phyloP scores from a whole-genome alignment of 148 eudicot genomes.

The Chenopodium berlandieri region DNA sequence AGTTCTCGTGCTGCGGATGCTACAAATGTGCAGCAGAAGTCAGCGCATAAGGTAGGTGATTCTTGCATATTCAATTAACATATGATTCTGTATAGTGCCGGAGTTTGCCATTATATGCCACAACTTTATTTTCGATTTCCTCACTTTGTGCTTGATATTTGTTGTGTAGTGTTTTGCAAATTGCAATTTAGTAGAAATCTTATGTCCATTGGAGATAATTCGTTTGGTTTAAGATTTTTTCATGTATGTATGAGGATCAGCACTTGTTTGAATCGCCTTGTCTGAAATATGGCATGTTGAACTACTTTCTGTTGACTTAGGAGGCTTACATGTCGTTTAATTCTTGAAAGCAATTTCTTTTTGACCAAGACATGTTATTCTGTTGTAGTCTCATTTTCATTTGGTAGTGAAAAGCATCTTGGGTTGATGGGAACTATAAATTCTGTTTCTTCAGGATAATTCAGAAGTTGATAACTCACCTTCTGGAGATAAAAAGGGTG shows the following conservation, averaged over 20 bases:
- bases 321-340: not conserved
- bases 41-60: slow-evolving; percentile 44
- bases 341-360: not conserved
- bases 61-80: not conserved
- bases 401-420: slow-evolving; percentile 8
- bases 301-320: not conserved
- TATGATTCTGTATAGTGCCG: not conserved
- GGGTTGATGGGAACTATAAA: slow-evolving; percentile 10
- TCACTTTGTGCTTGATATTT: not conserved
- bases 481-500: slow-evolving; percentile 46
- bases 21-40: slow-evolving; percentile 35
- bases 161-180: not conserved
- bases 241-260: not conserved
- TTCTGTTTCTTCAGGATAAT: slow-evolving; percentile 45
- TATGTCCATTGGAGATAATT: not conserved
- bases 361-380: not conserved
- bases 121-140: not conserved
- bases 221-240: not conserved
- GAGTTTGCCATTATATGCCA: not conserved
- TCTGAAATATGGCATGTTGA: not conserved
- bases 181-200: not conserved
- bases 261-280: slow-evolving; percentile 7
- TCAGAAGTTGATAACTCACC: slow-evolving; percentile 45
- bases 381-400: not conserved
- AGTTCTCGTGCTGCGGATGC: slow-evolving; percentile 42